phyloP scores from a whole-genome alignment of 2,329 filamentous ascomycete species.

The Pyrenophora graminea region DNA sequence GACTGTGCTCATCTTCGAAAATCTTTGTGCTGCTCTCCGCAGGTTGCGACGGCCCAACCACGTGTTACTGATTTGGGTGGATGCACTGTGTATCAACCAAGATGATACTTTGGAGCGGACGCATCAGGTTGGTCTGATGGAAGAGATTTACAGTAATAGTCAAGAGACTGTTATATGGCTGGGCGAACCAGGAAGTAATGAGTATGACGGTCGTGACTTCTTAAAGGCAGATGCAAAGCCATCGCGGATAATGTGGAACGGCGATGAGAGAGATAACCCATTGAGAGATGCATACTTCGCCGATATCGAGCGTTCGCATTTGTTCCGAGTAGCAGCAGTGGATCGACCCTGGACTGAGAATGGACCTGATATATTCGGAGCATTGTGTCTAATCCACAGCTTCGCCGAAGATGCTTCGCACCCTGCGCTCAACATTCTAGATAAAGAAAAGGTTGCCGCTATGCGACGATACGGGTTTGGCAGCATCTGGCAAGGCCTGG shows the following conservation, averaged over 20 bases:
- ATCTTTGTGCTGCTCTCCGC: conserved; percentile 19
- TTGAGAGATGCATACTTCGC: background rate
- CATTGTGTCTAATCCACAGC: conserved; percentile 23
- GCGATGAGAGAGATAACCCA: background rate
- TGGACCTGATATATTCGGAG: conserved; percentile 22
- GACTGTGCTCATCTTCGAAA: conserved; percentile 14
- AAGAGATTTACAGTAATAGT: conserved; percentile 10
- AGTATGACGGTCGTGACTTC: background rate
- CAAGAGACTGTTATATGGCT: conserved; percentile 10
- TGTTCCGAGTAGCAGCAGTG: background rate
- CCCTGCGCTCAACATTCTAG: conserved; percentile 6
- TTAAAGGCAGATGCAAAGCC: background rate
- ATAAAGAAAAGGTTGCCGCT: conserved; percentile 5
- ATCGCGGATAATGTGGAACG: background rate
- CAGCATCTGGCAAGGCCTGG: conserved; percentile 7
- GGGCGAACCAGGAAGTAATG: background rate
- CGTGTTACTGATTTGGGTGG: conserved; percentile 2
- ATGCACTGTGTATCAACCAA: conserved; percentile 12
- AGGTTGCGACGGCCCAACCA: conserved; percentile 12
- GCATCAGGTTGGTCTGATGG: conserved; percentile 9
- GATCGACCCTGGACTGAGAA: background rate
- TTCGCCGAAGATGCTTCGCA: conserved; percentile 13
- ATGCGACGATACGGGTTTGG: conserved; percentile 1
- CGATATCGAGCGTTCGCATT: background rate
- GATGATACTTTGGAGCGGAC: conserved; percentile 4